These are phyloP conservation scores for Osmanthus fragrans DNA, from an alignment of 257 asterid genomes.

Conservation along the genomic window DNA sequence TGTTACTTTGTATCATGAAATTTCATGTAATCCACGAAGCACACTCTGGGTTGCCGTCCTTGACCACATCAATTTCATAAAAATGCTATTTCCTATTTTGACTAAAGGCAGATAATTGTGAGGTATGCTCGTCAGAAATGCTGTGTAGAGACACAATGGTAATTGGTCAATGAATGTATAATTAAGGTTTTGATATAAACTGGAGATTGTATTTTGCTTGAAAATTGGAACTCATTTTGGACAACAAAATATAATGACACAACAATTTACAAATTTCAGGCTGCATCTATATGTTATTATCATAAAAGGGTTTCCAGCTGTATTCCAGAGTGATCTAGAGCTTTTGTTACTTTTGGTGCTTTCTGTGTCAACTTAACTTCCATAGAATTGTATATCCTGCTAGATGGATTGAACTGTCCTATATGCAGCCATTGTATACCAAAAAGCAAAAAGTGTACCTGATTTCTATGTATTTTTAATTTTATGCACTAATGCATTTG, in stretches of 20 bases:
- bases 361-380: not conserved
- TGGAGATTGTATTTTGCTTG: not conserved
- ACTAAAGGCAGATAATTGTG: not conserved
- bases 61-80: not conserved
- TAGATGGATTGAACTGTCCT: not conserved
- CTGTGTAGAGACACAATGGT: not conserved
- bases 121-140: not conserved
- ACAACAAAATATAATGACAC: not conserved
- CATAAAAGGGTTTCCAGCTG: not conserved
- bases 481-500: not conserved
- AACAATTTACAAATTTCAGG: not conserved
- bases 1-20: not conserved
- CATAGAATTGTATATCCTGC: not conserved
- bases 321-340: not conserved
- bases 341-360: not conserved
- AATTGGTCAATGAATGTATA: not conserved
- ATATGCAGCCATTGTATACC: not conserved
- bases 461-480: not conserved
- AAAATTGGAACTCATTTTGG: not conserved
- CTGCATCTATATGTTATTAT: not conserved
- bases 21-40: not conserved
- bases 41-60: not conserved
- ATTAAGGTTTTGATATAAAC: not conserved
- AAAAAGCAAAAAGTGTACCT: not conserved
- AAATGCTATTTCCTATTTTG: not conserved